Evolutionary conservation across 2,329 filamentous ascomycete genomes (phyloP).

Genomic region (Corynespora cassiicola): DNA sequence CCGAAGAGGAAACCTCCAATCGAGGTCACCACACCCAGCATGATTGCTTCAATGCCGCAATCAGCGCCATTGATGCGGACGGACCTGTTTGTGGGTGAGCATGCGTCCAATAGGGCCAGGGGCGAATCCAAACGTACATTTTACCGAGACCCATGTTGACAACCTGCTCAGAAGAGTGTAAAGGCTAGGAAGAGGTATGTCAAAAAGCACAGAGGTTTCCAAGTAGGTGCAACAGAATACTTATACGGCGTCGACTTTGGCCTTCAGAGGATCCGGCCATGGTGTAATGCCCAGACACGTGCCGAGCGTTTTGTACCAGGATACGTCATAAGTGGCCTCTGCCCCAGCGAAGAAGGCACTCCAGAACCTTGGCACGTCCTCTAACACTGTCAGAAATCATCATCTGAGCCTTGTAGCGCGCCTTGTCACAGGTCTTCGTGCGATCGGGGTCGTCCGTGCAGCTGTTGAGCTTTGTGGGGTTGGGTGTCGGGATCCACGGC

Average conservation of each 20-base stretch:
- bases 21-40: constrained; percentile 64
- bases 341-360: too few relatives aligned
- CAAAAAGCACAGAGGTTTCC: background rate
- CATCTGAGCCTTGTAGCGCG: too few relatives aligned
- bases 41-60: constrained; percentile 45
- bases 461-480: too few relatives aligned
- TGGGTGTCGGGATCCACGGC: too few relatives aligned
- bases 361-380: background rate
- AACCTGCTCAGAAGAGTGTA: background rate
- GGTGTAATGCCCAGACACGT: constrained; percentile 30
- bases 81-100: constrained; percentile 23
- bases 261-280: constrained; percentile 8
- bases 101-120: background rate
- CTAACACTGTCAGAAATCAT: too few relatives aligned
- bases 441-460: too few relatives aligned
- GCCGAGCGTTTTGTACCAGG: constrained; percentile 32
- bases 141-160: constrained; percentile 33
- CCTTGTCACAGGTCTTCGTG: too few relatives aligned
- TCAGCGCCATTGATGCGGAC: constrained; percentile 38
- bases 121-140: constrained; percentile 14
- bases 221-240: background rate
- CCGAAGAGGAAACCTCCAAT: constrained; percentile 70
- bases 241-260: background rate
- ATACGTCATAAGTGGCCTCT: too few relatives aligned
- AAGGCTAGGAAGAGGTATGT: background rate